Base-by-base conservation (phyloP, 2,329 filamentous ascomycete genomes). In the Exophiala viscosa region DNA sequence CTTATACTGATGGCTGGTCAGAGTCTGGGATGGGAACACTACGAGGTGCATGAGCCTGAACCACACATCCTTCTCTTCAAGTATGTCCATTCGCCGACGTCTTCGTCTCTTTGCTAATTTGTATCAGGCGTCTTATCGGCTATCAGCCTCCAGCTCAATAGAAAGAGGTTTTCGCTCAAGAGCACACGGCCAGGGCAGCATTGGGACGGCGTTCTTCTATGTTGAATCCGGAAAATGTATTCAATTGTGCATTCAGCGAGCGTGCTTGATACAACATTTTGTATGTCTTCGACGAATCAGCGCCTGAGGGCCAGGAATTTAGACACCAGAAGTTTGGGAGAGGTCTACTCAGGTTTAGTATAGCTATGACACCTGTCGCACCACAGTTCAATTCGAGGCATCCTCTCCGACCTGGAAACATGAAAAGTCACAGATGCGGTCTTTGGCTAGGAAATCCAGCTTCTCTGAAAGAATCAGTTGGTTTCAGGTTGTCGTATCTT, bases 1-100 rank as follows among this genome's bases (percentile, higher is more conserved):
- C 33, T 41, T 18, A 28, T 42, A 40, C 58, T 65, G 46, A 66
- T 36, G 14, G 33, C 28, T 15, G 14, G 9, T 15, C 68, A 97
- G 91, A 97, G 92, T 77, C 78, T 99, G 66, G 93, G 93, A 52
- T 99, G 93, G 93, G 92, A 97, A 71, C 93, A 99, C 72, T 99
- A 99, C 70, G 93, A 99, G 73, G 93, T 99, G 49, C 93, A 99
- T 71, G 93, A 97, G 72, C 93, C 93, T 39, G 93, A 99, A 75
- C 93, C 93, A 60, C 93, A 99, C 71, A 99, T 99, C 66, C 81
- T 99, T 50, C 82, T 99, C 31, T 99, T 99, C 82, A 99, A 99
- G 92, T 96, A 76, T 71, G 88, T 78, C 35, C 36, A 11, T 38
- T 23, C 4, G 20, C 28, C 20, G 3, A 31, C 14, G 9, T 4